Percentiles rank a stretch among this genome's conserved stretches.
Conservation (phyloP, 2,329 filamentous ascomycete genomes). For the Microcyclosporella mali region DNA sequence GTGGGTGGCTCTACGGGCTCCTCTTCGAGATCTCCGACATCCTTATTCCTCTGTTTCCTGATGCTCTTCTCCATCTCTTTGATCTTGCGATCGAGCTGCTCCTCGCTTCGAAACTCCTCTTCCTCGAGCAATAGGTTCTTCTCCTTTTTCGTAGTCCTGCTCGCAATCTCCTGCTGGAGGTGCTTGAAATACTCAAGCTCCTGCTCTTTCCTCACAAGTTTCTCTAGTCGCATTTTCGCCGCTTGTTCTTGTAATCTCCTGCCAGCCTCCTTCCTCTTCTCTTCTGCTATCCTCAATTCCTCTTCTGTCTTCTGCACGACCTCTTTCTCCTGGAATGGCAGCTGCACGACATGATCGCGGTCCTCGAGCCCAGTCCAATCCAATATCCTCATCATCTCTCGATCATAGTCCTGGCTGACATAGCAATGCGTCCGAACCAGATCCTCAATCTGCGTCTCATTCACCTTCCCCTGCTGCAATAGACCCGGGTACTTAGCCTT, state of each 20-base stretch:
- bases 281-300: conserved; percentile 80
- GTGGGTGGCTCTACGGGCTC: conserved; percentile 72
- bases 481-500: conserved; percentile 88
- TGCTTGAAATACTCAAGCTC: conserved; percentile 91
- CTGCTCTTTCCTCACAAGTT: conserved; percentile 90
- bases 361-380: conserved; percentile 92
- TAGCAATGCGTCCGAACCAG: conserved; percentile 88
- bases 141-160: conserved; percentile 82
- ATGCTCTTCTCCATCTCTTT: conserved; percentile 88
- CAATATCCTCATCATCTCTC: conserved; percentile 68
- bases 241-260: conserved; percentile 89
- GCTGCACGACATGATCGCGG: conserved; percentile 81
- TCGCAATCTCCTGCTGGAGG: conserved; percentile 62
- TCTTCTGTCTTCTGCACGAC: conserved; percentile 89
- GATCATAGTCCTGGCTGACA: conserved; percentile 74
- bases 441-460: conserved; percentile 76
- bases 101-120: conserved; percentile 88
- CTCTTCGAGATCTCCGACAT: conserved; percentile 74
- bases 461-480: conserved; percentile 61
- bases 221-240: conserved; percentile 93
- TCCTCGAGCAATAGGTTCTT: conserved; percentile 71
- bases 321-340: conserved; percentile 87
- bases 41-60: conserved; percentile 83
- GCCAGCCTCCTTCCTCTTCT: conserved; percentile 92
- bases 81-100: conserved; percentile 73